These are phyloP conservation scores for Helminthosporium solani DNA, from an alignment of 2,329 filamentous ascomycete genomes.

Conservation along the genomic window DNA sequence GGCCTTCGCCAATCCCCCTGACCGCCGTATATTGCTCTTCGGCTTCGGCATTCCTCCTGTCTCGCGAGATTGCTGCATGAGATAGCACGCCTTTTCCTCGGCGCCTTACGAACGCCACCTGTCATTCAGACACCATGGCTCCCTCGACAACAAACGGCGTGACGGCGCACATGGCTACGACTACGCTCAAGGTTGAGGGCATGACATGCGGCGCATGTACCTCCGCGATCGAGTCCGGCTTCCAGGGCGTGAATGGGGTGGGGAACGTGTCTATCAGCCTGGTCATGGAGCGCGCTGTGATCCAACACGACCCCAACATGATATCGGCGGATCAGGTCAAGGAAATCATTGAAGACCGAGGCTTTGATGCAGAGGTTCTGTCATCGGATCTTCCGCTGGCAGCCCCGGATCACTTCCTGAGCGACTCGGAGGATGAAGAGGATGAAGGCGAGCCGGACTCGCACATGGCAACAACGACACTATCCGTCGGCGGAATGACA, in stretches of 20 bases:
- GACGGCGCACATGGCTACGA: slow-evolving; percentile 72
- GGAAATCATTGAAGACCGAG: slow-evolving; percentile 86
- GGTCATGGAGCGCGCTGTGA: slow-evolving; percentile 92
- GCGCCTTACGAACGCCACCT: slow-evolving; percentile 16
- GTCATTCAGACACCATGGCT: slow-evolving; percentile 25
- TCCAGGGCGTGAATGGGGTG: slow-evolving; percentile 77
- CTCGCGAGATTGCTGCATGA: slow-evolving; percentile 7
- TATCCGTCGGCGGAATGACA: slow-evolving; percentile 85
- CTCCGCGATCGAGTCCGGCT: slow-evolving; percentile 89
- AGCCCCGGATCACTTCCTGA: slow-evolving; percentile 40
- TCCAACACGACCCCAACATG: slow-evolving; percentile 78
- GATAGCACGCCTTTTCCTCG: slow-evolving; percentile 8
- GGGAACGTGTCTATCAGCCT: slow-evolving; percentile 88
- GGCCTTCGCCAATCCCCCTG: background rate
- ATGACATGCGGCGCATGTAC: slow-evolving; percentile 91
- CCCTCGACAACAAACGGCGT: slow-evolving; percentile 21
- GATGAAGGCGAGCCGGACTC: slow-evolving; percentile 29
- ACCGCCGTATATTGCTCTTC: slow-evolving; percentile 4
- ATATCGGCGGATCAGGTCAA: slow-evolving; percentile 74
- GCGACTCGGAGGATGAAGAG: slow-evolving; percentile 38
- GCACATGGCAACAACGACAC: slow-evolving; percentile 63
- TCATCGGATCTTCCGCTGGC: slow-evolving; percentile 70
- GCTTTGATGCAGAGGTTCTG: slow-evolving; percentile 89
- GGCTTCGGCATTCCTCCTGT: slow-evolving; percentile 1
- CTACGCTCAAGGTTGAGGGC: slow-evolving; percentile 85